Base-by-base conservation (phyloP, 306 rosid species). In the Gastrolobium bilobum region DNA sequence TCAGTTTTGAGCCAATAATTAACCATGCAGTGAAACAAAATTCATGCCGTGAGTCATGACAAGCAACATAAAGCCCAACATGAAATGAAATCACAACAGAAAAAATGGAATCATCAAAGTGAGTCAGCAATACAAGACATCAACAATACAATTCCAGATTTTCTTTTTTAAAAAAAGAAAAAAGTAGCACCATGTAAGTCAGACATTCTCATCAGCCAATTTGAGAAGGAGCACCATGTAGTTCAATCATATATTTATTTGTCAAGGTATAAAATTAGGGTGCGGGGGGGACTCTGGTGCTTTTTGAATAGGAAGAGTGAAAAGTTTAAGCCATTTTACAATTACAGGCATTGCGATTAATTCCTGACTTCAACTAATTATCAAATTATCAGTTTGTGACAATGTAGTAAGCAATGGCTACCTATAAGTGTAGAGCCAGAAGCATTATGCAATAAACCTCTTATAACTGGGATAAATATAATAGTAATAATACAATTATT, bases 1-100 rank as follows among this genome's bases (percentile, higher is more conserved):
- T 48, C 64, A 74, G 47, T 42, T 65, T 37, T 3, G 33, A 52
- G 75, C n/a, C 53, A 80, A 54, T n/a, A 53, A 39, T 14, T 47
- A 33, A 30, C 34, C 39, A 43, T 53, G 50, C 42, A 30, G 38
- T 34, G 3, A 56, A 81, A 52, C 77, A 75, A 71, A 67, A 7
- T n/a, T 14, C 72, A 75, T 37, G 65, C 34, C 65, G 67, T 1
- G 26, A 56, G 64, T 4, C 50, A 9, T 31, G 31, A 33, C 37
- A 33, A 4, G 48, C 2, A 61, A 34, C 46, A 9, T 10, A 31
- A 61, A 9, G 15, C 10, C 71, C n/a, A 39, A 13, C 4, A 46
- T 2, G 6, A 39, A 76, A 35, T 13, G 3, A 76, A 39, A 77
- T 31, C 35, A 53, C 20, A 51, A 15, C 30, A 63, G 2, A 30